phyloP scores from a whole-genome alignment of 2,329 filamentous ascomycete species.

The Pseudocercospora cruenta region DNA sequence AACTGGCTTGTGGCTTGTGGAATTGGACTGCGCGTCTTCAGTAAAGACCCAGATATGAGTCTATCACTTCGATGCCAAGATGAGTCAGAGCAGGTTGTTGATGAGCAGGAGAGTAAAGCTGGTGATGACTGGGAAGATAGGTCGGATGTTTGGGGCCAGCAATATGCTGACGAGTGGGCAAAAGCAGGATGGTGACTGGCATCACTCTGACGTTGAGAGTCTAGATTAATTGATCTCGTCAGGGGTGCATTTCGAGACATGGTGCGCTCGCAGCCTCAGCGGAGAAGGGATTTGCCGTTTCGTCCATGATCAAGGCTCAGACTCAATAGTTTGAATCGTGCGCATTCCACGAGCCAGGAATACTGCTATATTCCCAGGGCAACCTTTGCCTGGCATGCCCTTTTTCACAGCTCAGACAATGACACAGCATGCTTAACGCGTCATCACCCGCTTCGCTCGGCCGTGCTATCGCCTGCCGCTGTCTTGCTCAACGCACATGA shows the following conservation, averaged over 20 bases:
- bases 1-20: slow-evolving; percentile 6
- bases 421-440: too few relatives aligned
- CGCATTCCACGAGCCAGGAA: not conserved
- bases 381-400: too few relatives aligned
- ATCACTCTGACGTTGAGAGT: not conserved
- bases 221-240: not conserved
- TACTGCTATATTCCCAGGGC: too few relatives aligned
- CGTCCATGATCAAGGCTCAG: not conserved
- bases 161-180: too few relatives aligned
- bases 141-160: too few relatives aligned
- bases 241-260: not conserved
- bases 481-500: too few relatives aligned
- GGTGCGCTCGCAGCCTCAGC: not conserved
- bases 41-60: slow-evolving; percentile 7
- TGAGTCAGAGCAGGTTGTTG: not conserved
- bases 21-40: slow-evolving; percentile 15
- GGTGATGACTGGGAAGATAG: too few relatives aligned
- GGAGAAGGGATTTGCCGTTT: not conserved
- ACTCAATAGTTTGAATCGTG: not conserved
- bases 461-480: too few relatives aligned
- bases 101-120: not conserved
- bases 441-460: too few relatives aligned
- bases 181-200: not conserved
- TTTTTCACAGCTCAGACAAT: too few relatives aligned
- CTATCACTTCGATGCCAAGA: slow-evolving; percentile 3